Evolutionary conservation across 2,329 filamentous ascomycete genomes (phyloP).

Genomic region (Ceratocystis albifundus): DNA sequence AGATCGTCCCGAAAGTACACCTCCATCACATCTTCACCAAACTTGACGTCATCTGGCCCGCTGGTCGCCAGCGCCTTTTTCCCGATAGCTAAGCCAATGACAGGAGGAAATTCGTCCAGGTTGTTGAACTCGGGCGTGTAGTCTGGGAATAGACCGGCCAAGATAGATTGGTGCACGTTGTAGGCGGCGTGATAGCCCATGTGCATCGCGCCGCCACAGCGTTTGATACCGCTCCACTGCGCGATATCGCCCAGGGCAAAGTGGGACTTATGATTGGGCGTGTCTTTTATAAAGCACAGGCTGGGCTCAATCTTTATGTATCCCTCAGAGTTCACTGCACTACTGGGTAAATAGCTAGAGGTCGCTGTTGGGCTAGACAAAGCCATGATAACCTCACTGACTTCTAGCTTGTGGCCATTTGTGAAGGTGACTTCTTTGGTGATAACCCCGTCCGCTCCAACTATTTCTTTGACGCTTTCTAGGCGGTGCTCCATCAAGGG

Average conservation of each 20-base stretch:
- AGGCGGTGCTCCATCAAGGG: constrained; percentile 52
- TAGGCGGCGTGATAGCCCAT: constrained; percentile 54
- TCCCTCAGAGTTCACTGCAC: constrained; percentile 50
- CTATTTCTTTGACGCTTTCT: constrained; percentile 37
- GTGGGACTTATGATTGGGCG: constrained; percentile 49
- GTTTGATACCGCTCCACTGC: constrained; percentile 67
- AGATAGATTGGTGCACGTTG: constrained; percentile 56
- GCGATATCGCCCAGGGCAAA: constrained; percentile 60
- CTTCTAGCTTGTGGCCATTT: constrained; percentile 47
- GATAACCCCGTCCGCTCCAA: constrained; percentile 33
- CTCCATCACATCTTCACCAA: constrained; percentile 51
- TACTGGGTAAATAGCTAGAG: constrained; percentile 49
- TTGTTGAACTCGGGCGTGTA: constrained; percentile 37
- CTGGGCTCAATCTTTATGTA: constrained; percentile 51
- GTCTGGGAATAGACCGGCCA: constrained; percentile 33
- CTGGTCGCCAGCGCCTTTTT: constrained; percentile 56
- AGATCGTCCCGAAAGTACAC: constrained; percentile 58
- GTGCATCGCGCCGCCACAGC: constrained; percentile 64
- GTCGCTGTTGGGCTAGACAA: constrained; percentile 53
- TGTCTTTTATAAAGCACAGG: constrained; percentile 36
- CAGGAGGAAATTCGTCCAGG: constrained; percentile 45
- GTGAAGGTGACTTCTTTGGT: constrained; percentile 45
- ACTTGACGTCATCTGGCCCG: constrained; percentile 43
- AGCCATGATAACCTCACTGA: constrained; percentile 58
- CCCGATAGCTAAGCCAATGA: constrained; percentile 62